A percentile compares a stretch with the other conserved stretches of the same genome.
These are phyloP conservation scores for Crithidia acanthocephali DNA, from an alignment of 208 protist genomes.

Conservation along the genomic window DNA sequence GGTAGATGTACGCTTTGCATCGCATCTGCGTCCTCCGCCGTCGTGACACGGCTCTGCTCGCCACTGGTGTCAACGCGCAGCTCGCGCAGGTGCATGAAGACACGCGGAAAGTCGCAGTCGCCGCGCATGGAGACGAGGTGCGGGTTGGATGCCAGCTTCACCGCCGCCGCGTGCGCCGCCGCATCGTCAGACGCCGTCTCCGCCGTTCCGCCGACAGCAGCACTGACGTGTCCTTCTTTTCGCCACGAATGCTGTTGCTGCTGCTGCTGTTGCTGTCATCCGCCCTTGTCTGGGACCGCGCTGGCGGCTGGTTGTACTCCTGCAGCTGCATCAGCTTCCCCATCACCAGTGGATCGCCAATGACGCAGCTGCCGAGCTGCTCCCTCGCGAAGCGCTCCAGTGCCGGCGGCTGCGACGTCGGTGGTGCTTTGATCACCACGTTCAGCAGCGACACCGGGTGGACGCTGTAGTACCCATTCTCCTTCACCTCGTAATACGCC, in stretches of 20 bases:
- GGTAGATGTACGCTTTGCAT: too few relatives aligned
- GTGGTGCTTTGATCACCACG: conserved; percentile 63
- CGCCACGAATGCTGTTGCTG: too few relatives aligned
- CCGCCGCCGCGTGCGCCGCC: conserved; percentile 18
- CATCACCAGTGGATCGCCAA: conserved; percentile 76
- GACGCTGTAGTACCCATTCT: conserved; percentile 80
- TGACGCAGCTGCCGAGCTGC: conserved; percentile 59
- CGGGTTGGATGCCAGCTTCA: conserved; percentile 27
- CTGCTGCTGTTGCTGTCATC: neutral
- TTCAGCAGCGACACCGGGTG: conserved; percentile 82
- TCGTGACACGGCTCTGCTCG: neutral
- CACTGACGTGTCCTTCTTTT: neutral
- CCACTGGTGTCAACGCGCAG: conserved; percentile 38
- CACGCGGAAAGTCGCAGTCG: conserved; percentile 87
- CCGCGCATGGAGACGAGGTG: conserved; percentile 59
- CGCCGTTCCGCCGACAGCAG: neutral
- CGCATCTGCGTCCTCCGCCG: too few relatives aligned
- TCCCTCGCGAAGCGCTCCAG: conserved; percentile 64
- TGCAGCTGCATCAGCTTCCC: conserved; percentile 33
- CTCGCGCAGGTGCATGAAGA: conserved; percentile 82
- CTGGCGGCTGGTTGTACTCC: neutral
- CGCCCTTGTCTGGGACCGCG: too few relatives aligned
- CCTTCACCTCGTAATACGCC: conserved; percentile 51
- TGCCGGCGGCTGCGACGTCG: conserved; percentile 51
- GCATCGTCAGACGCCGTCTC: neutral